A percentile compares a stretch with the other conserved stretches of the same genome.
phyloP scores from a whole-genome alignment of 306 rosid species.

The Cicer yamashitae region DNA sequence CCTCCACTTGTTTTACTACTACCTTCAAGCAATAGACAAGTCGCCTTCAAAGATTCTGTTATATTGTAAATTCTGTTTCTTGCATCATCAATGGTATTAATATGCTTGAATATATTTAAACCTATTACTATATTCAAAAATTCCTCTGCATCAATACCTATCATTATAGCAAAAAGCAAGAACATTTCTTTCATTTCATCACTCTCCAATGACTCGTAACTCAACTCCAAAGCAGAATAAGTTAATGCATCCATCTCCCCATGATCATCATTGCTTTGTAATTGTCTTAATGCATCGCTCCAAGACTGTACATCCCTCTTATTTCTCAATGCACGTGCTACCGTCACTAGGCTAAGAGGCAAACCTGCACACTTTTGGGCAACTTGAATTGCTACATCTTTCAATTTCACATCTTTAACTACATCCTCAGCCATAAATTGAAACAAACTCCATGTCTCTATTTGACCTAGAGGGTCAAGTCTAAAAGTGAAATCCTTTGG shows the following conservation, averaged over 20 bases:
- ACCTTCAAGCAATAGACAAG: background rate
- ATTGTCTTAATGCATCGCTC: background rate
- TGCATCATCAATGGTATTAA: background rate
- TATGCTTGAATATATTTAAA: background rate
- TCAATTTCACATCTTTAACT: background rate
- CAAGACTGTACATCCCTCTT: background rate
- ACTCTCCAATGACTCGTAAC: background rate
- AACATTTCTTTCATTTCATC: background rate
- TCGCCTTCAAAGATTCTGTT: background rate
- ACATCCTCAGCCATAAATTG: background rate
- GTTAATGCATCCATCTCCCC: background rate
- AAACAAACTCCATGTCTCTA: constrained; percentile 15
- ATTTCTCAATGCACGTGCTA: background rate
- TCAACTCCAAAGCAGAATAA: background rate
- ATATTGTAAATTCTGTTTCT: background rate
- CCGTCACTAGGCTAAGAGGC: background rate
- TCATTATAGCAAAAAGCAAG: background rate
- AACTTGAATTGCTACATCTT: constrained; percentile 4
- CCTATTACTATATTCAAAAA: background rate
- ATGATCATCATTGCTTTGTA: background rate
- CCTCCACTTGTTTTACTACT: background rate
- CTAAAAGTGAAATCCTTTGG: background rate
- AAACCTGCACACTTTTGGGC: constrained; percentile 22
- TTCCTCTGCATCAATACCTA: background rate
- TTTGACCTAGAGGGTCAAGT: background rate